phyloP scores from a whole-genome alignment of 192 early-diverging fungal genomes.

The Coemansia sp. region DNA sequence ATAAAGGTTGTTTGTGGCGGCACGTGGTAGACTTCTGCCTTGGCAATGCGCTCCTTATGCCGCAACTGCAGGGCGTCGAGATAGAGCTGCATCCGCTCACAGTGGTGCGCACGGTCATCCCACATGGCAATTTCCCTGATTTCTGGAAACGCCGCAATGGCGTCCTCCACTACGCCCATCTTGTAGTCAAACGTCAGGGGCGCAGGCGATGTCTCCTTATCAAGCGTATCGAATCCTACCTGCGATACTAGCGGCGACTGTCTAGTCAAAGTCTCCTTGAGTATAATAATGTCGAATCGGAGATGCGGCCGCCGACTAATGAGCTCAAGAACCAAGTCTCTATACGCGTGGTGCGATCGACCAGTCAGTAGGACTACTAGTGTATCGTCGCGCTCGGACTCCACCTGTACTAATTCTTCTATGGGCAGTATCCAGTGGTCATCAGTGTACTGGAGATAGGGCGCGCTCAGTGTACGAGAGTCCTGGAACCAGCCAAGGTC shows the following conservation, averaged over 20 bases:
- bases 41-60: constrained; percentile 21
- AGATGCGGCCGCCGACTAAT: constrained; percentile 33
- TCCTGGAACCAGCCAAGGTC: constrained; percentile 69
- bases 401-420: constrained; percentile 15
- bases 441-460: constrained; percentile 40
- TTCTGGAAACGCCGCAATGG: constrained; percentile 54
- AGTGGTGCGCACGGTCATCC: constrained; percentile 63
- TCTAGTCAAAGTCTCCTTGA: constrained; percentile 56
- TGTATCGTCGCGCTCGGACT: constrained; percentile 23
- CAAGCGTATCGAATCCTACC: constrained; percentile 13
- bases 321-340: constrained; percentile 45
- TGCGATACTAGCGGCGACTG: constrained; percentile 38
- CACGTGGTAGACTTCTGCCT: constrained; percentile 44
- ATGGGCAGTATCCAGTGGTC: constrained; percentile 37
- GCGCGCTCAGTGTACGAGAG: constrained; percentile 57
- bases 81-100: constrained; percentile 50
- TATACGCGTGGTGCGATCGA: constrained; percentile 53
- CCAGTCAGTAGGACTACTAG: constrained; percentile 53
- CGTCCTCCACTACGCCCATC: constrained; percentile 60
- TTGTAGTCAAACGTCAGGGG: constrained; percentile 65
- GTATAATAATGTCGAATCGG: constrained; percentile 60
- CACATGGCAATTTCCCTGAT: constrained; percentile 58
- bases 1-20: constrained; percentile 49
- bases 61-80: constrained; percentile 37
- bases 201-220: constrained; percentile 18